Conservation (phyloP, 306 rosid species). For the Alnus rubra region DNA sequence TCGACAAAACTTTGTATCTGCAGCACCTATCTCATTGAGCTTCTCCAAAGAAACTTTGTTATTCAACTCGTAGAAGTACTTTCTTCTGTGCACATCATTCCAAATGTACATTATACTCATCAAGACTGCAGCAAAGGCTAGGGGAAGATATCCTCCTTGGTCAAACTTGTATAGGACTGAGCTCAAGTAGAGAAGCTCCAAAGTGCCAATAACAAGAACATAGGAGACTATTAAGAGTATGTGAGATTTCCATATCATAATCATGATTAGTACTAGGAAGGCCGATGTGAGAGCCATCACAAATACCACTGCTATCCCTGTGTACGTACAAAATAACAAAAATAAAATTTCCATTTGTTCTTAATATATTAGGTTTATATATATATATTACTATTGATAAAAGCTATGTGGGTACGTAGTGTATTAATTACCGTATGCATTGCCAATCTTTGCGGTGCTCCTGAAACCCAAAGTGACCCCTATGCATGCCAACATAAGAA, state of each 20-base stretch:
- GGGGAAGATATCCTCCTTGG: conserved; percentile 50
- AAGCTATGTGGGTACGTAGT: no score
- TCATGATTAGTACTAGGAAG: conserved; percentile 37
- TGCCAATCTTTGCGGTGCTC: conserved; percentile 55
- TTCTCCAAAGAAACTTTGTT: conserved; percentile 30
- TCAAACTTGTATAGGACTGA: conserved; percentile 46
- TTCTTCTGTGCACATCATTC: conserved; percentile 40
- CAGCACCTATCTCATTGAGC: conserved; percentile 15
- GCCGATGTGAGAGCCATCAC: conserved; percentile 42
- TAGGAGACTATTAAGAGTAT: conserved; percentile 26
- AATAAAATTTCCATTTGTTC: no score
- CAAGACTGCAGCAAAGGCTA: conserved; percentile 34
- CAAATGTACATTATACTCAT: conserved; percentile 40
- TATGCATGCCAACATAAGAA: conserved; percentile 76
- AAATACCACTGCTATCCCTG: conserved; percentile 50
- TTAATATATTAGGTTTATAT: no score
- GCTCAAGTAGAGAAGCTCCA: conserved; percentile 43
- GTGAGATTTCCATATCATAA: conserved; percentile 45
- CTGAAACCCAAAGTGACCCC: conserved; percentile 59
- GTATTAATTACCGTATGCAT: conserved; percentile 68
- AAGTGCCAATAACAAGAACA: conserved; percentile 27
- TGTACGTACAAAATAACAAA: neutral
- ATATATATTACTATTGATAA: no score
- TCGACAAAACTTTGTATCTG: neutral
- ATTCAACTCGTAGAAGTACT: conserved; percentile 38